Evolutionary conservation across 257 asterid genomes (phyloP).

Genomic region (Rehmannia glutinosa): DNA sequence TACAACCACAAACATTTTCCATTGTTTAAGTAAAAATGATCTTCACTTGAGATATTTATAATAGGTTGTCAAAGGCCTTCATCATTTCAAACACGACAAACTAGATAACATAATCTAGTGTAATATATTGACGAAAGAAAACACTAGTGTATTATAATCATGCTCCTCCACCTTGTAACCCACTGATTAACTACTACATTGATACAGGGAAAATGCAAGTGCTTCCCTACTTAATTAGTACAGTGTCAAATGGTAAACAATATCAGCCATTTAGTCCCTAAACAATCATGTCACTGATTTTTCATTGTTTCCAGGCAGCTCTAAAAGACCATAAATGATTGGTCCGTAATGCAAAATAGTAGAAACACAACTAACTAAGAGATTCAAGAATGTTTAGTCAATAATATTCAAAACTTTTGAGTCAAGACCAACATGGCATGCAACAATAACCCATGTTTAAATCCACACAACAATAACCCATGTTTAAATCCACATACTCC

Average conservation of each 20-base stretch:
- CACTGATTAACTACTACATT: neutral
- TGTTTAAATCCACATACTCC: neutral
- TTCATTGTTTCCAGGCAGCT: neutral
- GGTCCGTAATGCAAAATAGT: neutral
- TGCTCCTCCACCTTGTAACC: neutral
- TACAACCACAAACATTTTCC: neutral
- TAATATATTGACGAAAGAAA: neutral
- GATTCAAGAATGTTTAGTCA: neutral
- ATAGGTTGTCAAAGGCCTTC: neutral
- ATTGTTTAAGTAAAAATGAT: neutral
- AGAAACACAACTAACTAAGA: neutral
- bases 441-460: neutral
- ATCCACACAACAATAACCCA: neutral
- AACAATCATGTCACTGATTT: neutral
- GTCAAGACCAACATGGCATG: slow-evolving; percentile 1
- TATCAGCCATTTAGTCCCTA: neutral
- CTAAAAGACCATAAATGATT: neutral
- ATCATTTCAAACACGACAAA: neutral
- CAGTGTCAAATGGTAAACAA: neutral
- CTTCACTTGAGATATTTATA: neutral
- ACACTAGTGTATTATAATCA: neutral
- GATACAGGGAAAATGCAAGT: neutral
- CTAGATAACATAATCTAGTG: no score
- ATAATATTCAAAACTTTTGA: neutral
- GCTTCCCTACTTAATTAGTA: neutral